Percentiles rank a stretch among this genome's conserved stretches.
phyloP scores from a whole-genome alignment of 257 asterid genomes.

The Solanum chmielewskii region DNA sequence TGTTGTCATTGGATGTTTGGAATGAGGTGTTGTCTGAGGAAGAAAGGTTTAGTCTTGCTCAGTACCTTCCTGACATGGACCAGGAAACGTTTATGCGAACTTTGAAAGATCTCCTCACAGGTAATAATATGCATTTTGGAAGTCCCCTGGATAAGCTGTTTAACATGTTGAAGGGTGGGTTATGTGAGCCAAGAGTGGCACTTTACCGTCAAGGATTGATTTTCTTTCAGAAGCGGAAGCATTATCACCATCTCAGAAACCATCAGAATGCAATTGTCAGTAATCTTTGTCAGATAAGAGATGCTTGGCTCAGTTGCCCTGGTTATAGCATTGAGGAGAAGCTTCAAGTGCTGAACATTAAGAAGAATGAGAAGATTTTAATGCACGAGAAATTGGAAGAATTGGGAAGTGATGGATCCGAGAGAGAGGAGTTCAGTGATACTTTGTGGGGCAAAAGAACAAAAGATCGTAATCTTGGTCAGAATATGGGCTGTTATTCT shows the following conservation, averaged over 20 bases:
- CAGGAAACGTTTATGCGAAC: conserved; percentile 71
- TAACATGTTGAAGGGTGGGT: conserved; percentile 86
- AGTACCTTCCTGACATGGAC: conserved; percentile 92
- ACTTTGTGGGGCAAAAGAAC: conserved; percentile 58
- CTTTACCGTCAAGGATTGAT: conserved; percentile 82
- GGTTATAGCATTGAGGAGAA: conserved; percentile 95
- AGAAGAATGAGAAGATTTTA: conserved; percentile 85
- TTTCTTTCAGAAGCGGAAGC: conserved; percentile 69
- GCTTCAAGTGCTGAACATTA: conserved; percentile 82
- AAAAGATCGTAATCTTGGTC: conserved; percentile 54
- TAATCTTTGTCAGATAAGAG: conserved; percentile 84
- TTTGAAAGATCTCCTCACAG: conserved; percentile 67
- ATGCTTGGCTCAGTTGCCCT: conserved; percentile 78
- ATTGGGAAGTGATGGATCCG: conserved; percentile 65
- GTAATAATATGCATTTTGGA: conserved; percentile 78
- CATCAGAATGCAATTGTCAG: conserved; percentile 72
- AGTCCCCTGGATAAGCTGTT: conserved; percentile 63
- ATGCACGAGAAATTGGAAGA: conserved; percentile 95
- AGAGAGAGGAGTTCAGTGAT: conserved; percentile 69
- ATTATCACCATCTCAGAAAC: conserved; percentile 70
- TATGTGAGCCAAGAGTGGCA: conserved; percentile 97
- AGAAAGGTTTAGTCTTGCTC: conserved; percentile 69
- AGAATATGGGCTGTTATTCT: conserved; percentile 34
- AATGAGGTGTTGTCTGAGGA: conserved; percentile 82
- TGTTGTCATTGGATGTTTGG: conserved; percentile 90